Conservation (phyloP, 345 rosid genomes). For the Viola odorata region DNA sequence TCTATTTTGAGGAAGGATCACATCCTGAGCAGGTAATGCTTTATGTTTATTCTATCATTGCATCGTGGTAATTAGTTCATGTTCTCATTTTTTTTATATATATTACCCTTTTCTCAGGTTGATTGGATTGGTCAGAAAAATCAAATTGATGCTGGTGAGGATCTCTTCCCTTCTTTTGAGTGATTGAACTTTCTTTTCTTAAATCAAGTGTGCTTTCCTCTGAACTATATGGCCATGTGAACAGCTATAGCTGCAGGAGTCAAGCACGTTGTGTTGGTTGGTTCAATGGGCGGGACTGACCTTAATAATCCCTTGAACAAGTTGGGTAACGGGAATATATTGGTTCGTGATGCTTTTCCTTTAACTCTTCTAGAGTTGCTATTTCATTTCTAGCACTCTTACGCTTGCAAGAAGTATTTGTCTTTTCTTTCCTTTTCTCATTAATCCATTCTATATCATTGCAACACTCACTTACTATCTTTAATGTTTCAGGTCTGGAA, state of each 20-base stretch:
- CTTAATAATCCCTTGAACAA: conserved; percentile 71
- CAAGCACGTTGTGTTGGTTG: conserved; percentile 91
- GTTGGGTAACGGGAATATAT: conserved; percentile 85
- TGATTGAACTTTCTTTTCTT: conserved; percentile 6
- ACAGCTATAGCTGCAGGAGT: conserved; percentile 91
- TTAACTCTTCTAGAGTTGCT: background rate
- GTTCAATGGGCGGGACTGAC: conserved; percentile 95
- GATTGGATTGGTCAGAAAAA: conserved; percentile 99
- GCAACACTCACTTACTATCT: background rate
- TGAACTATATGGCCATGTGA: conserved; percentile 16
- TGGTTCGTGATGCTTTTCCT: conserved; percentile 43
- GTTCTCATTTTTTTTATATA: no score
- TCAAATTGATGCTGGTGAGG: conserved; percentile 86
- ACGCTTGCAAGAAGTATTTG: background rate
- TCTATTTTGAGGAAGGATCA: conserved; percentile 83
- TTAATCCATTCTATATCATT: background rate
- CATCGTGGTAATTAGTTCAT: background rate
- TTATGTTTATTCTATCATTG: background rate
- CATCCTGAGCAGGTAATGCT: conserved; percentile 79
- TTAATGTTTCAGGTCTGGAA: conserved; percentile 69
- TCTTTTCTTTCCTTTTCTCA: conserved; percentile 6
- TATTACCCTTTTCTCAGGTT: conserved; percentile 37
- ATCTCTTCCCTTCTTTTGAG: conserved; percentile 1
- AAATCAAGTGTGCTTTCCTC: conserved; percentile 6
- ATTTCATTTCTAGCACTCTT: background rate